phyloP scores from a whole-genome alignment of 371 early-diverging fungal species.

The Chytridium lagenaria region DNA sequence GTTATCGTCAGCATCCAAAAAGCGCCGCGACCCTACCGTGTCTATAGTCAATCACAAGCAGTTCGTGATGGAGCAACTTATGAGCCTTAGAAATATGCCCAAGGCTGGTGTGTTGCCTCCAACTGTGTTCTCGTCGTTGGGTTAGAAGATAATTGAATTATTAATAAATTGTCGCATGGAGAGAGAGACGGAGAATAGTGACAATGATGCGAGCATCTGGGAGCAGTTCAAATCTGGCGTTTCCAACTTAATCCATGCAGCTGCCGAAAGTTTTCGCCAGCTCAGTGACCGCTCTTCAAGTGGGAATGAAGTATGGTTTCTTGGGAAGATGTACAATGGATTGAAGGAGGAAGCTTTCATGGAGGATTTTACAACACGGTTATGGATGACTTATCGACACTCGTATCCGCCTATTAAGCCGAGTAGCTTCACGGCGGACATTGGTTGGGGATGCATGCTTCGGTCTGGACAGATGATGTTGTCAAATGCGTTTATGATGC shows the following conservation, averaged over 20 bases:
- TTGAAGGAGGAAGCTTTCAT: constrained; percentile 55
- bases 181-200: neutral
- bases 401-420: constrained; percentile 82
- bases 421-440: constrained; percentile 78
- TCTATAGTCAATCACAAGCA: neutral
- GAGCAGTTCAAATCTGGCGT: constrained; percentile 13
- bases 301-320: constrained; percentile 29
- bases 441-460: constrained; percentile 98
- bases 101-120: neutral
- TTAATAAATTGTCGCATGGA: neutral
- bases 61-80: neutral
- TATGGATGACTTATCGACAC: constrained; percentile 95
- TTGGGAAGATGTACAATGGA: constrained; percentile 35
- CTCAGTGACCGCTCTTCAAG: constrained; percentile 23
- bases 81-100: neutral
- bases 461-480: constrained; percentile 93
- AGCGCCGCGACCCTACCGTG: neutral
- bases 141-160: neutral
- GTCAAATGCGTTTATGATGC: constrained; percentile 78
- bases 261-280: constrained; percentile 27
- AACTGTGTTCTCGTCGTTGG: neutral
- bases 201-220: constrained; percentile 10
- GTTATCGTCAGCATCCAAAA: constrained; percentile 28
- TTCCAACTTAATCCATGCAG: constrained; percentile 25
- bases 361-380: constrained; percentile 73